Conservation (phyloP, 1,139 yeast species). For the Scheffersomyces illinoinensis region DNA sequence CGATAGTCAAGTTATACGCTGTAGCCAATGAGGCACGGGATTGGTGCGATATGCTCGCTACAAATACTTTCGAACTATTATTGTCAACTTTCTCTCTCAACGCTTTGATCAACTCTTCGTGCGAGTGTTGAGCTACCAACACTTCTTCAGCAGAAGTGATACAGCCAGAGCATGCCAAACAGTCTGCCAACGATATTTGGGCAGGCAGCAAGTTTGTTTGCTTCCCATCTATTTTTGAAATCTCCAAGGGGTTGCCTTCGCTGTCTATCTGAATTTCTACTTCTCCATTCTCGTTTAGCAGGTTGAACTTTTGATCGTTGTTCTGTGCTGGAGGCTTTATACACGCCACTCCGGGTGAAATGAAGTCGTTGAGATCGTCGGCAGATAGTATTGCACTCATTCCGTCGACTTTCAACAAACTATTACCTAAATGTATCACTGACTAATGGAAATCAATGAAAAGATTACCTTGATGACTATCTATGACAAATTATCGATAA, state of each 20-base stretch:
- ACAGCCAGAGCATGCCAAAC: slow-evolving; percentile 97
- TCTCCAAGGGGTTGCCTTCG: slow-evolving; percentile 72
- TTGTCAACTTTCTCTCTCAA: slow-evolving; percentile 35
- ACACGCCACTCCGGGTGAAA: slow-evolving; percentile 92
- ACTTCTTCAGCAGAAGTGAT: slow-evolving; percentile 96
- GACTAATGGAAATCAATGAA: neutral
- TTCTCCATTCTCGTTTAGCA: slow-evolving; percentile 26
- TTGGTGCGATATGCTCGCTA: slow-evolving; percentile 84
- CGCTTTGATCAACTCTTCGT: slow-evolving; percentile 69
- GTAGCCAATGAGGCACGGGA: slow-evolving; percentile 78
- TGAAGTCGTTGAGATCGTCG: slow-evolving; percentile 91
- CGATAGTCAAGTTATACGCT: slow-evolving; percentile 57
- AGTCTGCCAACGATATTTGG: slow-evolving; percentile 85
- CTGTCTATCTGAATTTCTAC: slow-evolving; percentile 66
- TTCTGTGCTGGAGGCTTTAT: slow-evolving; percentile 61
- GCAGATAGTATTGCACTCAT: slow-evolving; percentile 91
- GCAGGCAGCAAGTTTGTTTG: slow-evolving; percentile 66
- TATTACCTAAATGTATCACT: neutral
- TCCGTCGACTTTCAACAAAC: neutral
- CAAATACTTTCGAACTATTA: slow-evolving; percentile 44
- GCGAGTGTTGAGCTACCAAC: slow-evolving; percentile 86
- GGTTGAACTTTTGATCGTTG: neutral
- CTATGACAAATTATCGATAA: neutral
- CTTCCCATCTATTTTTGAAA: slow-evolving; percentile 57
- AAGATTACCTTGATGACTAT: neutral